These are phyloP conservation scores for Elaeis guineensis DNA, from an alignment of 176 grass and related monocot genomes.

Conservation along the genomic window DNA sequence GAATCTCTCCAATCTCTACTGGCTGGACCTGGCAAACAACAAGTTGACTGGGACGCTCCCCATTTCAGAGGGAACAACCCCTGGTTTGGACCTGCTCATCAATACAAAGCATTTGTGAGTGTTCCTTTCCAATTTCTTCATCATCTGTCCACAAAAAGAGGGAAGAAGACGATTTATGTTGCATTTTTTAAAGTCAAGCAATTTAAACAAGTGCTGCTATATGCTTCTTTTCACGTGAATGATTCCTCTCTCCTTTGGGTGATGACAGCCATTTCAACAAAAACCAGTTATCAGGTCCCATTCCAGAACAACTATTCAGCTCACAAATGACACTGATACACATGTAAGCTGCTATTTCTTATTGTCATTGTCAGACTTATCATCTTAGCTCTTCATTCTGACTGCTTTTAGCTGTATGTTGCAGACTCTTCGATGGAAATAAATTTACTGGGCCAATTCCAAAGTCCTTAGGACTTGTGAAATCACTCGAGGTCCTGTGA, in stretches of 20 bases:
- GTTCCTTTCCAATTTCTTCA: not conserved
- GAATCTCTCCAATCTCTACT: slow-evolving; percentile 47
- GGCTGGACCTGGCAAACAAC: slow-evolving; percentile 78
- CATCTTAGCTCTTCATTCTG: not conserved
- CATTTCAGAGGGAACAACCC: slow-evolving; percentile 36
- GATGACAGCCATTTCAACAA: slow-evolving; percentile 75
- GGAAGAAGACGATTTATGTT: not conserved
- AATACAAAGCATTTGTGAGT: slow-evolving; percentile 66
- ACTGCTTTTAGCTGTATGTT: slow-evolving; percentile 18
- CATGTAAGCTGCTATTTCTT: slow-evolving; percentile 39
- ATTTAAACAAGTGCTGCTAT: not conserved
- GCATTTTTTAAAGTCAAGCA: not conserved
- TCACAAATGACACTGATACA: slow-evolving; percentile 52
- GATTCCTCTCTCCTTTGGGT: slow-evolving; percentile 11
- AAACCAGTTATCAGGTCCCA: slow-evolving; percentile 62
- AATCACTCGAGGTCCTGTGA: slow-evolving; percentile 63
- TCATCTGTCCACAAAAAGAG: not conserved
- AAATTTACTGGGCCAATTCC: slow-evolving; percentile 63
- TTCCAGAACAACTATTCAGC: slow-evolving; percentile 51
- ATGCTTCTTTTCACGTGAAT: slow-evolving; percentile 10
- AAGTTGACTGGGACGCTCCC: slow-evolving; percentile 61
- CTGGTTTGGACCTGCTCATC: slow-evolving; percentile 59
- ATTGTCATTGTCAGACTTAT: too few species aligned
- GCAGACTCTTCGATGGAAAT: slow-evolving; percentile 73
- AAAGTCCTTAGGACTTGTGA: slow-evolving; percentile 30